A percentile compares a stretch with the other conserved stretches of the same genome.
Evolutionary conservation across 257 asterid species (phyloP).

Genomic region (Striga asiatica): DNA sequence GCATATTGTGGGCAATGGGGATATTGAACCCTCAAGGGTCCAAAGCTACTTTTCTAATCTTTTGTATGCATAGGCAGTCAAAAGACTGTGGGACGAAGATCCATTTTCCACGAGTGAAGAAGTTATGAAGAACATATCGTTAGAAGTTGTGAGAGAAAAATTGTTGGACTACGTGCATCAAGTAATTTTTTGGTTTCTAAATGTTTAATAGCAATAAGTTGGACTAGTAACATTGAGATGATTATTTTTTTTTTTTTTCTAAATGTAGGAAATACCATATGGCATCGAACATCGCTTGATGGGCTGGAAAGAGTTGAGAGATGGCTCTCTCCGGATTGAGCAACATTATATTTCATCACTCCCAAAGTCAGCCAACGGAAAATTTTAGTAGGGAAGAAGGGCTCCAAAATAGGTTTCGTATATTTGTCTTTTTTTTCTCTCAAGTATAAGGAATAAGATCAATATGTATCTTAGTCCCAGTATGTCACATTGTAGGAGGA

Average conservation of each 20-base stretch:
- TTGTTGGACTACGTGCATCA: slow-evolving; percentile 81
- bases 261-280: slow-evolving; percentile 74
- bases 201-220: slow-evolving; percentile 3
- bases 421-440: neutral
- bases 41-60: neutral
- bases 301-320: slow-evolving; percentile 85
- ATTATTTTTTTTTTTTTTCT: too few species aligned
- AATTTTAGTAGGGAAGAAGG: slow-evolving; percentile 82
- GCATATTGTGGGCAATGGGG: neutral
- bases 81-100: slow-evolving; percentile 95
- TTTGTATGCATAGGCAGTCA: neutral
- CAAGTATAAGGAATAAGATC: too few species aligned
- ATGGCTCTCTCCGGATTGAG: slow-evolving; percentile 90
- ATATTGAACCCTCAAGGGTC: neutral
- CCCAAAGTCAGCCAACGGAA: slow-evolving; percentile 86
- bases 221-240: slow-evolving; percentile 4
- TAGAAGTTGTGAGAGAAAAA: slow-evolving; percentile 83
- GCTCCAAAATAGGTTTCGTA: slow-evolving; percentile 76
- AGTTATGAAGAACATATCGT: slow-evolving; percentile 81
- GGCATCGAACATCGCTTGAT: slow-evolving; percentile 78
- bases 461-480: neutral
- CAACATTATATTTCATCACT: slow-evolving; percentile 93
- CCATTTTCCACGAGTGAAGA: slow-evolving; percentile 82
- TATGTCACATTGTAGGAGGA: slow-evolving; percentile 47
- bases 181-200: slow-evolving; percentile 34